Evolutionary conservation across 306 rosid species (phyloP).

Genomic region (Hylodesmum podocarpum): DNA sequence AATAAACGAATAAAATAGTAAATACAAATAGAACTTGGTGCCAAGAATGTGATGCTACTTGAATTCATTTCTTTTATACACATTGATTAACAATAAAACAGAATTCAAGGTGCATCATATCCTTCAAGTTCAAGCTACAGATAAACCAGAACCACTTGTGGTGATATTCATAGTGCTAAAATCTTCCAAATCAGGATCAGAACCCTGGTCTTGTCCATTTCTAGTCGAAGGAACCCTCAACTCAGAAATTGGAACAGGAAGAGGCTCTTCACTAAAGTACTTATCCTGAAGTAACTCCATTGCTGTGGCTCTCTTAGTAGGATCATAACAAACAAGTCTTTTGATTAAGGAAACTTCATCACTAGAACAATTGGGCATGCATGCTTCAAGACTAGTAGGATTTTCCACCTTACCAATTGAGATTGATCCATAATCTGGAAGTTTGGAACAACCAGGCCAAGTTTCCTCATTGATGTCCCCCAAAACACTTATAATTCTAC

Average conservation of each 20-base stretch:
- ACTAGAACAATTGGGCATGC: constrained; percentile 46
- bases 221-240: constrained; percentile 54
- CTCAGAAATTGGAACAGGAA: constrained; percentile 62
- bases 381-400: constrained; percentile 61
- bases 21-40: background rate
- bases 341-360: constrained; percentile 54
- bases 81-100: background rate
- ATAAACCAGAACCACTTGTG: constrained; percentile 43
- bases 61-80: background rate
- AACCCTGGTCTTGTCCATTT: constrained; percentile 43
- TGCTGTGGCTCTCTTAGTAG: constrained; percentile 68
- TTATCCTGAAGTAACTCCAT: constrained; percentile 68
- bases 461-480: constrained; percentile 74
- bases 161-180: constrained; percentile 41
- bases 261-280: constrained; percentile 70
- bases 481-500: constrained; percentile 64
- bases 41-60: constrained; percentile 29
- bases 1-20: no score
- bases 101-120: constrained; percentile 13
- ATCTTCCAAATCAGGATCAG: constrained; percentile 63
- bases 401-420: constrained; percentile 64
- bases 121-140: constrained; percentile 40
- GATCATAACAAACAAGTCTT: constrained; percentile 70
- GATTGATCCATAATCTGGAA: constrained; percentile 65
- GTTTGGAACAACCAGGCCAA: constrained; percentile 71